phyloP scores from a whole-genome alignment of 768 basidiomycete species.

The Suillus alpinus region DNA sequence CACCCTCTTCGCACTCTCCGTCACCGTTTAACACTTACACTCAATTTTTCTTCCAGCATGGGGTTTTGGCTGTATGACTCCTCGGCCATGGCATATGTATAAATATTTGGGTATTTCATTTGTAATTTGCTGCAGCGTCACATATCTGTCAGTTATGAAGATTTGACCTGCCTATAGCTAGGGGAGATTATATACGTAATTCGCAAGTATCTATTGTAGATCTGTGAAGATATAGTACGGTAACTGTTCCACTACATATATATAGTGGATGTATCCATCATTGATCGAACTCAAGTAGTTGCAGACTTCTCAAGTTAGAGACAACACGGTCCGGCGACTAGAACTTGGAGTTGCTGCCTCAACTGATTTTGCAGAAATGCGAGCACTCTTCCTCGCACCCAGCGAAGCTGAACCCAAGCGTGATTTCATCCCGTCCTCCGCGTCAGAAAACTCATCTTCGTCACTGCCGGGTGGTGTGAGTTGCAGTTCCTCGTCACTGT shows the following conservation, averaged over 20 bases:
- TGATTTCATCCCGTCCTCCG: not conserved
- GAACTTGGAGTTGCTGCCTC: not conserved
- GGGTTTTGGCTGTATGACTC: not conserved
- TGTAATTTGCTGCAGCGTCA: too few species aligned
- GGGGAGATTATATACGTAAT: too few species aligned
- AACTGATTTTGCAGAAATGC: not conserved
- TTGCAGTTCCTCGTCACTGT: not conserved
- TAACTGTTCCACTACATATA: not conserved
- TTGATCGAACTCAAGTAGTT: not conserved
- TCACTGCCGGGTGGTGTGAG: not conserved
- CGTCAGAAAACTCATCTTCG: conserved; percentile 12
- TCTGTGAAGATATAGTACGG: not conserved
- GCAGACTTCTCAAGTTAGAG: not conserved
- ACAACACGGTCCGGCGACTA: not conserved
- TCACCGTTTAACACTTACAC: not conserved
- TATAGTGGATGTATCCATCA: not conserved
- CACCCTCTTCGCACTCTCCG: not conserved
- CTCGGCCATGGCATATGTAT: not conserved
- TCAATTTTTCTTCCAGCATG: not conserved
- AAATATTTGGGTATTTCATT: too few species aligned
- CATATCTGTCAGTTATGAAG: too few species aligned
- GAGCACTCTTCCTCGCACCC: not conserved
- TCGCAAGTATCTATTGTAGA: not conserved
- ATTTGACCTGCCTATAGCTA: too few species aligned
- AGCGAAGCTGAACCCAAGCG: not conserved